A percentile compares a stretch with the other conserved stretches of the same genome.
phyloP scores from a whole-genome alignment of 192 early-diverging fungal genomes.

The Linnemannia schmuckeri region DNA sequence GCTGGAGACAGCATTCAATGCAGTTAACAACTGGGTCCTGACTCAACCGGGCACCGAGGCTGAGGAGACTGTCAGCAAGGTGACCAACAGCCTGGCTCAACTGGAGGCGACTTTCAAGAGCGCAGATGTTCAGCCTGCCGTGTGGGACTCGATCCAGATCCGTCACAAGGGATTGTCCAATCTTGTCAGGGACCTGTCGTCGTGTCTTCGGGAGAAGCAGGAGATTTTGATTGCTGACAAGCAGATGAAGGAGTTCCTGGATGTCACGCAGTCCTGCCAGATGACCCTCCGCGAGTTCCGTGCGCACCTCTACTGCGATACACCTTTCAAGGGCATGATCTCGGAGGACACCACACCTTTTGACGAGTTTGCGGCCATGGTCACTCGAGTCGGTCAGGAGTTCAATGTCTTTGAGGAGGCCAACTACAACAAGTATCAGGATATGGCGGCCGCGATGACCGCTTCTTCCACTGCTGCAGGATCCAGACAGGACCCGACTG shows the following conservation, averaged over 20 bases:
- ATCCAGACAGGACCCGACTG: constrained; percentile 30
- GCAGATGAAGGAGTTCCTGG: constrained; percentile 37
- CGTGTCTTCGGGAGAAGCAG: constrained; percentile 36
- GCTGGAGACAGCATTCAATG: constrained; percentile 27
- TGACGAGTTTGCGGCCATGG: constrained; percentile 24
- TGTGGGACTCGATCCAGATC: constrained; percentile 51
- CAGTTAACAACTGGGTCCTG: constrained; percentile 33
- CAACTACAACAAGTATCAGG: constrained; percentile 11
- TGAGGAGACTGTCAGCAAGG: constrained; percentile 16
- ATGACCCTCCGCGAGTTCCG: constrained; percentile 38
- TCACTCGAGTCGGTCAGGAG: constrained; percentile 14
- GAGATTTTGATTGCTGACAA: constrained; percentile 34
- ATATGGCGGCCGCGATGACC: background rate
- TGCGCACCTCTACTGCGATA: constrained; percentile 24
- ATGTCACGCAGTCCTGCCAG: constrained; percentile 29
- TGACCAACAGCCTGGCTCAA: constrained; percentile 16
- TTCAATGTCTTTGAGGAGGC: constrained; percentile 35
- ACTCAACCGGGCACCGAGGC: constrained; percentile 24
- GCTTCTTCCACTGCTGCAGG: constrained; percentile 6
- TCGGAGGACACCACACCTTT: constrained; percentile 28
- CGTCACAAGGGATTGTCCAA: constrained; percentile 31
- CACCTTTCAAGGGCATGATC: constrained; percentile 26
- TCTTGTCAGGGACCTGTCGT: constrained; percentile 35
- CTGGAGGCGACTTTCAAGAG: constrained; percentile 32
- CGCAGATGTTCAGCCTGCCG: constrained; percentile 8